Evolutionary conservation across 495 filamentous ascomycete species (phyloP), one percentile per base, ranked within the genome.

Genomic region (Terfezia boudieri): DNA sequence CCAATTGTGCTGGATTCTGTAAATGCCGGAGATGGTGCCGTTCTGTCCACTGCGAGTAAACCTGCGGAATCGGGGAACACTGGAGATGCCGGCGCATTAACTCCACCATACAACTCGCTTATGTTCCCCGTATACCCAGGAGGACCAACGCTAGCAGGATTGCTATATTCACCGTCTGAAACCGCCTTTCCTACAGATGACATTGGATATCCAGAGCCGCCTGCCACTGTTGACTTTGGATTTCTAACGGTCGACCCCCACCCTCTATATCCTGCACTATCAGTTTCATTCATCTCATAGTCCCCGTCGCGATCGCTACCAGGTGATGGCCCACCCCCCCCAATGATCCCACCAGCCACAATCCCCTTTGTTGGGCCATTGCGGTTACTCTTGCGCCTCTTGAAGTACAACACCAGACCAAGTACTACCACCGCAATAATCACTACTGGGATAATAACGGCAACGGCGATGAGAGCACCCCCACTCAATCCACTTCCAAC

Each of bases 291-390:
- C 76, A 79, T 80, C 61, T 87, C 81, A 61, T 79, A 84, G 49
- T 71, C 67, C 59, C 66, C 66, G 38, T 71, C 70, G 49, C 22
- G 48, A 55, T 23, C 72, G 6, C 73, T 74, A 22, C 87, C 86
- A 4, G 89, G 69, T 4, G 82, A 82, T 1, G 90, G 87, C 62
- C 94, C 88, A 54, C 85, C 77, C 67, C 95, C 96, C 8, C 89
- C 90, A 64, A 95, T 96, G 71, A 86, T 95, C 20, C 80, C 81
- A 65, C 95, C 95, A 60, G 95, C 90, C 65, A 95, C 89, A 3
- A 94, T 84, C 64, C 96, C 92, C 67, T 94, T 94, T 54, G 87
- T 76, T 53, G 90, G 75, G 52, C 85, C 77, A n/a, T 78, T 80
- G 48, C 80, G 80, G 69, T 83, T 93, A 41, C 80, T 77, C 59